These are phyloP conservation scores for Hippophae gyantsensis DNA, from an alignment of 306 rosid species.

Conservation along the genomic window DNA sequence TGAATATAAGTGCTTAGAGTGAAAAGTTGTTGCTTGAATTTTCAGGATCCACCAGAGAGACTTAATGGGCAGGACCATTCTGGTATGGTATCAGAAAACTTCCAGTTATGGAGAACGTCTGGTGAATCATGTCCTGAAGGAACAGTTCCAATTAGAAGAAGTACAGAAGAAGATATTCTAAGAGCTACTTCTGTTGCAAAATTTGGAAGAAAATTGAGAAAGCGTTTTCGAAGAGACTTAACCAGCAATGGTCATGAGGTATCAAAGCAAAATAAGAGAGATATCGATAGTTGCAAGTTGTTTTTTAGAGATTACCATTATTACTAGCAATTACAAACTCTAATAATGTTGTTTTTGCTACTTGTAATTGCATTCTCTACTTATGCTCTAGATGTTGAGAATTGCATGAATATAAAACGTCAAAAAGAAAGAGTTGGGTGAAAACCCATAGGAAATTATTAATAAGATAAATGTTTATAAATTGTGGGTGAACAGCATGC, in stretches of 20 bases:
- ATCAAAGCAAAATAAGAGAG: conserved; percentile 6
- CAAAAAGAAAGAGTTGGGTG: not conserved
- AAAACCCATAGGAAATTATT: not conserved
- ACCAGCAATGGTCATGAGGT: conserved; percentile 96
- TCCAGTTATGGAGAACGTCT: conserved; percentile 60
- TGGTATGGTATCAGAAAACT: conserved; percentile 28
- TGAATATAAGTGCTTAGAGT: not conserved
- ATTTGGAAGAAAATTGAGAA: conserved; percentile 72
- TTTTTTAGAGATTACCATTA: too few species aligned
- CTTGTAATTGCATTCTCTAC: too few species aligned
- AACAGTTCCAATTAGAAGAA: conserved; percentile 89
- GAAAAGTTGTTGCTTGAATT: conserved; percentile 7
- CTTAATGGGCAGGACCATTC: conserved; percentile 37
- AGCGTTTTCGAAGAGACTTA: conserved; percentile 69
- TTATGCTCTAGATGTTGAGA: too few species aligned
- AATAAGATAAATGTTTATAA: too few species aligned
- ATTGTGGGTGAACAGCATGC: conserved; percentile 56
- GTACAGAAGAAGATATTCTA: conserved; percentile 60
- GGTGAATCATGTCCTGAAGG: conserved; percentile 84
- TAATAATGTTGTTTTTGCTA: too few species aligned
- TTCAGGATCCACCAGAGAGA: conserved; percentile 79
- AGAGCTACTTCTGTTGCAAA: conserved; percentile 62
- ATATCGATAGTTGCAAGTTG: too few species aligned
- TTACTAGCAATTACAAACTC: too few species aligned
- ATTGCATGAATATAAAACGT: not conserved